Evolutionary conservation across 192 early-diverging fungal genomes (phyloP), one percentile per base, ranked within the genome.

Genomic region (Coemansia sp.): DNA sequence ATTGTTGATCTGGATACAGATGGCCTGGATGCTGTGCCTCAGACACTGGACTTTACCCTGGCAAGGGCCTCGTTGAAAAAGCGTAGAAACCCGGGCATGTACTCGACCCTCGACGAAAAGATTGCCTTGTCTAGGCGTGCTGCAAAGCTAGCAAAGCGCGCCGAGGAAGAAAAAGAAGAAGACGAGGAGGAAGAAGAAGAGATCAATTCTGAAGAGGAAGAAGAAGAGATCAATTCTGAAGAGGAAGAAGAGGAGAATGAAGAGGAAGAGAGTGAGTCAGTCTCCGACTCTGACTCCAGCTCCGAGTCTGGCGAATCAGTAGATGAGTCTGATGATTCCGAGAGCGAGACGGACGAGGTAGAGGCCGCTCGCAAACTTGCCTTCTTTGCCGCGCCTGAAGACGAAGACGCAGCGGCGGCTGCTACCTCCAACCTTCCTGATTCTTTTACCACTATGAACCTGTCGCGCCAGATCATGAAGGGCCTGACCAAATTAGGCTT

Each of bases 391-490:
- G 36, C 65, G 10, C 50, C 50, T 2, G 73, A 56, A 3, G 70
- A 67, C 18, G 72, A 74, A 12, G n/a, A n/a, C n/a, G n/a, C n/a
- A n/a, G n/a, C n/a, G n/a, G n/a, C n/a, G n/a, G n/a, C n/a, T n/a
- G n/a, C n/a, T n/a, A n/a, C n/a, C n/a, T n/a, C n/a, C n/a, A n/a
- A n/a, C n/a, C n/a, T 81, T 22, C 83, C 84, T 6, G 88, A 93
- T n/a, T 87, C 94, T 12, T 99, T 99, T 67, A 88, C 91, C 5
- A 80, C 82, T 8, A 91, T 99, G 88, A 90, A 92, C 54, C 79
- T 99, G 9, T 98, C 97, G 18, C 90, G 97, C 33, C 96, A 94
- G 37, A 93, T 99, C 38, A 83, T 98, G 60, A 93, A 93, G 65
- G 94, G 91, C 0, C 84, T 99, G 41, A 82, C 93, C 4, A 83